Percentiles rank a stretch among this genome's conserved stretches.
Conservation (phyloP, 2,329 filamentous ascomycete genomes). For the Setomelanomma holmii region DNA sequence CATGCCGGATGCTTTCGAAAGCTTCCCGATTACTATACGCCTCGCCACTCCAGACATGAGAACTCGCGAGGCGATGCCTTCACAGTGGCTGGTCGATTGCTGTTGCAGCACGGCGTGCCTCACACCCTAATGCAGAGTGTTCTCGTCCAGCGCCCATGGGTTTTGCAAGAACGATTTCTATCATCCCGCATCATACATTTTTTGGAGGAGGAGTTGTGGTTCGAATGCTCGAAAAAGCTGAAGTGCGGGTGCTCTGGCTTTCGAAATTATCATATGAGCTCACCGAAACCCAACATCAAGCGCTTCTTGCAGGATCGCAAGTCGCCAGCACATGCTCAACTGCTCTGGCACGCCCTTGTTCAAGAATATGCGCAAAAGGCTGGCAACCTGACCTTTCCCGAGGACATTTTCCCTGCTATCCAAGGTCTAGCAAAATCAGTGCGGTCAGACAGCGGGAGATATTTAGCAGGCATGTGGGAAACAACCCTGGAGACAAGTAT, state of each 20-base stretch:
- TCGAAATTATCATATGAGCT: not conserved
- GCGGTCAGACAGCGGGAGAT: not conserved
- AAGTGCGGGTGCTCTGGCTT: not conserved
- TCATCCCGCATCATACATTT: not conserved
- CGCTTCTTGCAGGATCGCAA: not conserved
- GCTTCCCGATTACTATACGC: not conserved
- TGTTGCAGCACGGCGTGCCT: not conserved
- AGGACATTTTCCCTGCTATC: not conserved
- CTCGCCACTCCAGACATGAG: not conserved
- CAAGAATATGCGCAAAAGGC: not conserved
- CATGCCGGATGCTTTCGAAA: not conserved
- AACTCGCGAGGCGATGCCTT: not conserved
- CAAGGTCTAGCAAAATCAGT: not conserved
- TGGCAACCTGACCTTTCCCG: not conserved
- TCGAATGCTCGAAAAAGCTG: not conserved
- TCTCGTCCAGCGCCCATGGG: not conserved
- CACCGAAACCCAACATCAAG: not conserved
- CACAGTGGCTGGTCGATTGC: not conserved
- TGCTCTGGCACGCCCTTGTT: not conserved
- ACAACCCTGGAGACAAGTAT: not conserved
- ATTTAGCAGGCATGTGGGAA: not conserved
- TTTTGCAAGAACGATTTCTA: not conserved
- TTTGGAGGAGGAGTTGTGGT: not conserved
- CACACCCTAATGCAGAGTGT: not conserved
- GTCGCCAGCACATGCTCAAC: not conserved